phyloP scores from a whole-genome alignment of 2,329 filamentous ascomycete genomes.

The Metarhizium guizhouense region DNA sequence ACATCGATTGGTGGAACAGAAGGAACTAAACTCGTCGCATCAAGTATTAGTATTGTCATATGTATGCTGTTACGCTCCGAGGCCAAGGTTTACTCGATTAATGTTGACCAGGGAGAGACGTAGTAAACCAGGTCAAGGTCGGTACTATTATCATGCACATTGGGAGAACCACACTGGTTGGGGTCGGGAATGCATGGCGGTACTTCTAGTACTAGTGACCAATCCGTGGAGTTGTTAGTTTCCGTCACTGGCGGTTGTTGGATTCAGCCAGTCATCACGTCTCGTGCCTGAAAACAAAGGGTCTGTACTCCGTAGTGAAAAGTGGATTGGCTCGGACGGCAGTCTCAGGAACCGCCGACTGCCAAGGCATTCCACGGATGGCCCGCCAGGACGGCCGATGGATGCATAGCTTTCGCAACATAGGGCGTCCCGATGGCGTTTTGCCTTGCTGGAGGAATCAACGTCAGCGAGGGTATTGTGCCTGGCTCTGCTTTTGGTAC shows the following conservation, averaged over 20 bases:
- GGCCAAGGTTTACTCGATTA: slow-evolving; percentile 1
- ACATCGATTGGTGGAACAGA: neutral
- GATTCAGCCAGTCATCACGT: neutral
- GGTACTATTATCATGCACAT: neutral
- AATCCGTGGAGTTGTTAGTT: neutral
- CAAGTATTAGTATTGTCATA: neutral
- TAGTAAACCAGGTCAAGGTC: neutral
- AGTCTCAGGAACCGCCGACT: slow-evolving; percentile 4
- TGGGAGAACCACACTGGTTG: neutral
- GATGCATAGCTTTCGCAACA: neutral
- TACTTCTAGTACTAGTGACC: too few species aligned
- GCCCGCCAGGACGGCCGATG: neutral
- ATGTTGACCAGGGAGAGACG: slow-evolving; percentile 3
- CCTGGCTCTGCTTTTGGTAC: neutral
- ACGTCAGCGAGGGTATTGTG: neutral
- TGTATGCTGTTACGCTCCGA: neutral
- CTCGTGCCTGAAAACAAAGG: neutral
- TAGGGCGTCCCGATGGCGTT: neutral
- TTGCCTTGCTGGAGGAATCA: neutral
- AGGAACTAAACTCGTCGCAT: neutral
- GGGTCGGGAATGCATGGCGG: neutral
- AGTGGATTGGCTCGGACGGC: slow-evolving; percentile 1
- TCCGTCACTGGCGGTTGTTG: neutral
- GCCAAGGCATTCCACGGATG: neutral
- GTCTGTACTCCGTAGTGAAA: neutral